Evolutionary conservation across 2,329 filamentous ascomycete genomes (phyloP).

Genomic region (Cercospora canescens): DNA sequence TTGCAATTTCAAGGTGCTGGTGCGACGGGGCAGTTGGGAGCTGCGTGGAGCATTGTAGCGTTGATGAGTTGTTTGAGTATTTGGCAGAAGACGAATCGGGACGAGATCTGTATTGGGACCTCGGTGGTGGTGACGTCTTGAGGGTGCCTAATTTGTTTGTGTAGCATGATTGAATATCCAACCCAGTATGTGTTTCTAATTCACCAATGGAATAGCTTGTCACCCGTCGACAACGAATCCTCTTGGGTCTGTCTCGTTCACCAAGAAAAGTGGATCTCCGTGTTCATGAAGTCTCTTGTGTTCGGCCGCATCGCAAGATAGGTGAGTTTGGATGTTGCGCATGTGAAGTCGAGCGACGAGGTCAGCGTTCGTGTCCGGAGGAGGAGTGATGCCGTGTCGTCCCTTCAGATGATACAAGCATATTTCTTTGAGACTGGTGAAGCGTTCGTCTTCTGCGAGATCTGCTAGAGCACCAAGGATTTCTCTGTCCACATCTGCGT

Average conservation of each 20-base stretch:
- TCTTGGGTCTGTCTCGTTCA: background rate
- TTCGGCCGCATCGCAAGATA: background rate
- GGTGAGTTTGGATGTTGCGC: slow-evolving; percentile 2
- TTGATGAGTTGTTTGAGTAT: background rate
- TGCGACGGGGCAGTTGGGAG: background rate
- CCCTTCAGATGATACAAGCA: background rate
- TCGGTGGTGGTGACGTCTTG: background rate
- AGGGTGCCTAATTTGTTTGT: background rate
- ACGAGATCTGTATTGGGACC: background rate
- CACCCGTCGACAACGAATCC: background rate
- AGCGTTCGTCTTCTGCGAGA: background rate
- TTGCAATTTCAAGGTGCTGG: background rate
- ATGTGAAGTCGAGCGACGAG: background rate
- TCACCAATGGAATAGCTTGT: too few species aligned
- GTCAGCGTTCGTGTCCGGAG: background rate
- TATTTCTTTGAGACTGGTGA: background rate
- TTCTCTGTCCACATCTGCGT: slow-evolving; percentile 6
- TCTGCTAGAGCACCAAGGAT: slow-evolving; percentile 25
- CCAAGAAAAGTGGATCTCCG: background rate
- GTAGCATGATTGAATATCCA: background rate
- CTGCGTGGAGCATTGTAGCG: background rate
- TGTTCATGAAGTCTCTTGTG: slow-evolving; percentile 6
- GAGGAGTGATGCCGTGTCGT: background rate
- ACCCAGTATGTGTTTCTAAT: background rate
- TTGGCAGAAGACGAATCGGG: background rate